Base-by-base conservation (phyloP, 306 rosid genomes). In the Hylodesmum podocarpum region DNA sequence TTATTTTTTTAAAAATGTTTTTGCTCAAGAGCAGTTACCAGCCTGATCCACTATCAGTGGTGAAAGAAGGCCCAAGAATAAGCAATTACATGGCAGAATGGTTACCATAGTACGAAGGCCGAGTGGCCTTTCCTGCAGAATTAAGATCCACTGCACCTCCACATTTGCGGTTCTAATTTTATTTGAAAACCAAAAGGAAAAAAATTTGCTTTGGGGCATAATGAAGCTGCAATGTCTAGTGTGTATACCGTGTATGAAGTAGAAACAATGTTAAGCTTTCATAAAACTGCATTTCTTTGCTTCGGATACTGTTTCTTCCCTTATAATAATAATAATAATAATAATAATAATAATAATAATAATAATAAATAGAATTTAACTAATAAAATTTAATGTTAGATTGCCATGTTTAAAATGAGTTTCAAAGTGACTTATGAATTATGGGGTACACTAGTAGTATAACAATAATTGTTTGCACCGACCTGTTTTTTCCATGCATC, bases 21-120 rank as follows among this genome's bases (percentile, higher is more conserved):
- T n/a, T 57, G 61, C 27, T 73, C 6, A 19, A 70, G 71, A 9
- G 89, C 91, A 95, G 97, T 31, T 95, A 95, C 83, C 97, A 87
- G 73, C 77, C 83, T 24, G 96, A 88, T 83, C 93, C 89, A 36
- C 89, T 88, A 55, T 61, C 91, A 66, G 90, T 85, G 66, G 97
- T 89, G 62, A 81, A 91, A 8, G 94, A 97, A 27, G 99, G 98
- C 0, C 96, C 98, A 80, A 92, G 97, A 88, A 78, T 92, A 96
- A 90, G 62, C 73, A 91, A 91, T 85, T 92, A 89, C 88, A 86
- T 96, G 88, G 86, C 88, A 58, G 93, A 89, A 57, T 92, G 98
- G 99, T 81, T 96, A 87, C 97, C 99, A 14, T 95, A 90, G 70
- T 9, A 15, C 6, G 21, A 36, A 39, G 57, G 19, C 34, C 49